Conservation (phyloP, 2,329 filamentous ascomycete species). For the Pseudocercospora crystallina region DNA sequence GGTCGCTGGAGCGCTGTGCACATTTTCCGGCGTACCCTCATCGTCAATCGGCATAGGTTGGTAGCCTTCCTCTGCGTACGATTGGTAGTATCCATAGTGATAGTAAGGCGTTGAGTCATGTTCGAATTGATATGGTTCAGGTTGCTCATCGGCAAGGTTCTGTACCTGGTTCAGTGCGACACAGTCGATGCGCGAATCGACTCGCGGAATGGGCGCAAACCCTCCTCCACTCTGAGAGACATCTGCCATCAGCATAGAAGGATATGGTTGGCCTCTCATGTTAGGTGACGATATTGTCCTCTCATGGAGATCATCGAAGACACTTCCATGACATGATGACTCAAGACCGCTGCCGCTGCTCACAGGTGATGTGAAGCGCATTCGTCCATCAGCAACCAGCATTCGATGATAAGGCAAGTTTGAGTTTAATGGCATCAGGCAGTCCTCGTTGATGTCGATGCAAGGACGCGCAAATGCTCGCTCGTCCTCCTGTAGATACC, state of each 20-base stretch:
- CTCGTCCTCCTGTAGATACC: conserved; percentile 2
- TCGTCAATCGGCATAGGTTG: conserved; percentile 17
- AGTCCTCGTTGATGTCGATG: no score
- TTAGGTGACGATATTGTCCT: conserved; percentile 9
- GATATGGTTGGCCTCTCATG: neutral
- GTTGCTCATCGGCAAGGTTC: conserved; percentile 20
- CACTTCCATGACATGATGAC: conserved; percentile 10
- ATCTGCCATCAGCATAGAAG: neutral
- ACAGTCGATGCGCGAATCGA: conserved; percentile 10
- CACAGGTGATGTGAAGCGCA: conserved; percentile 4
- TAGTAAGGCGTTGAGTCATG: neutral
- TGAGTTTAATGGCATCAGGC: no score
- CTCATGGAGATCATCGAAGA: conserved; percentile 6
- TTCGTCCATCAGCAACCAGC: no score
- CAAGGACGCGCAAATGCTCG: no score
- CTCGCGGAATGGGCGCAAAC: neutral
- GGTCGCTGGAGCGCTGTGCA: conserved; percentile 7
- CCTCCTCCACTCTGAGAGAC: conserved; percentile 5
- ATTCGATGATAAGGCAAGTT: no score
- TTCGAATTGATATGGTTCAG: neutral
- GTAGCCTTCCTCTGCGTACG: conserved; percentile 27
- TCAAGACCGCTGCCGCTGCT: conserved; percentile 10
- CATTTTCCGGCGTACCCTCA: conserved; percentile 4
- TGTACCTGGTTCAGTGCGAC: conserved; percentile 29
- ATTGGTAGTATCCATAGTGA: conserved; percentile 8